Conservation (phyloP, 2,329 filamentous ascomycete species). For the Fusarium anthophilum region DNA sequence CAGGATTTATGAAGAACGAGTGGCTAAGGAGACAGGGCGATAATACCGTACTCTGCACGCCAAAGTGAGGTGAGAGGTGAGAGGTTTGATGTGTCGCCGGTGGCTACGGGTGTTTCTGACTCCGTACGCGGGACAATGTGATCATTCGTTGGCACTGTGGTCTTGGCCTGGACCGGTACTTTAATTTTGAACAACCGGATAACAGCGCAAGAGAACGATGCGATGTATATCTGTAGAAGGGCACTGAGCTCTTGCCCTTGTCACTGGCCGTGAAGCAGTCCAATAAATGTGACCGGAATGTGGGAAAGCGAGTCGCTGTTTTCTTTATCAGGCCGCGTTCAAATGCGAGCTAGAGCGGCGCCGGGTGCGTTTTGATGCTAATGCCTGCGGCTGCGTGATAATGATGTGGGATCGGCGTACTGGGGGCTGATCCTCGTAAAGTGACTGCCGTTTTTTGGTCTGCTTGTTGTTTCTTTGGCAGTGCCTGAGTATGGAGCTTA, state of each 20-base stretch:
- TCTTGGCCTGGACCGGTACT: constrained; percentile 15
- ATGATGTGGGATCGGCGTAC: constrained; percentile 33
- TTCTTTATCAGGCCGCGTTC: constrained; percentile 15
- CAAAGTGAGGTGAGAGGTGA: constrained; percentile 24
- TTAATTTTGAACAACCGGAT: constrained; percentile 22
- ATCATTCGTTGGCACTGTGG: constrained; percentile 20
- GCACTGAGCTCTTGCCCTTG: constrained; percentile 39
- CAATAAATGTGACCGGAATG: constrained; percentile 20
- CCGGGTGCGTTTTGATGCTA: constrained; percentile 12
- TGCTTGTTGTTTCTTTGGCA: constrained; percentile 8
- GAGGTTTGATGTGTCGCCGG: constrained; percentile 11
- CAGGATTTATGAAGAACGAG: constrained; percentile 15
- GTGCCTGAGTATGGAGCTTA: constrained; percentile 30
- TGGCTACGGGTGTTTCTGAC: constrained; percentile 16
- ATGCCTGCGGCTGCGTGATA: constrained; percentile 21
- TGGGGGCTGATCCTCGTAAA: constrained; percentile 19
- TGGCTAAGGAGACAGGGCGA: constrained; percentile 21
- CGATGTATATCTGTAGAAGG: background rate
- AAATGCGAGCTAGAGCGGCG: constrained; percentile 11
- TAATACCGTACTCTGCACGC: constrained; percentile 17
- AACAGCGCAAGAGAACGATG: constrained; percentile 26
- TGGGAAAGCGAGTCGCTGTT: constrained; percentile 12
- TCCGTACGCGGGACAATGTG: constrained; percentile 23
- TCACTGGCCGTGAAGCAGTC: constrained; percentile 33
- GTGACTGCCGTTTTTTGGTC: constrained; percentile 10